Conservation (phyloP, 2,329 filamentous ascomycete genomes). For the Nannizzia gypsea region DNA sequence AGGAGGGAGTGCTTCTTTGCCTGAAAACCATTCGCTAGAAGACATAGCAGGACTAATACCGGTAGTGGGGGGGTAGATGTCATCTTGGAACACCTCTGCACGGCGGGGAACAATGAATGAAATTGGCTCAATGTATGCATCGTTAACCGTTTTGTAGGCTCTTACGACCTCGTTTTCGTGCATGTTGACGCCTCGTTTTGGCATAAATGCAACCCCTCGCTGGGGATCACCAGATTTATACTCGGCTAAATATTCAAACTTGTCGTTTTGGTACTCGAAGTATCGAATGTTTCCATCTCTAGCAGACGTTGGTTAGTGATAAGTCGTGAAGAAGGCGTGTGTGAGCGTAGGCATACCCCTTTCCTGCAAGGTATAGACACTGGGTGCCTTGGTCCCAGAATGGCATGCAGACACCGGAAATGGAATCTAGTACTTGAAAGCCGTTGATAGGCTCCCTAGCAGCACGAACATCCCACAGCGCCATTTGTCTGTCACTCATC, state of each 20-base stretch:
- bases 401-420: slow-evolving; percentile 96
- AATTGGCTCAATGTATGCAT: slow-evolving; percentile 86
- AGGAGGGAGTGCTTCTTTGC: slow-evolving; percentile 70
- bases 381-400: slow-evolving; percentile 98
- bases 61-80: slow-evolving; percentile 82
- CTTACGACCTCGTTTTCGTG: slow-evolving; percentile 95
- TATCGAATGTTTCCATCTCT: slow-evolving; percentile 98
- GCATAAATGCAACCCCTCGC: slow-evolving; percentile 84
- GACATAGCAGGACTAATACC: slow-evolving; percentile 72
- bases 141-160: slow-evolving; percentile 94
- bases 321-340: slow-evolving; percentile 11
- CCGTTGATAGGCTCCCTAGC: slow-evolving; percentile 72
- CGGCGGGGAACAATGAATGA: slow-evolving; percentile 93
- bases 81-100: slow-evolving; percentile 89
- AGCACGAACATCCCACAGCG: slow-evolving; percentile 83
- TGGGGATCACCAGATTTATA: slow-evolving; percentile 96
- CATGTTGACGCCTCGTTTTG: slow-evolving; percentile 87
- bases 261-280: slow-evolving; percentile 96
- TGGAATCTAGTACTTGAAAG: slow-evolving; percentile 83
- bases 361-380: slow-evolving; percentile 90
- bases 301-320: not conserved
- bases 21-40: slow-evolving; percentile 70
- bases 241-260: slow-evolving; percentile 93
- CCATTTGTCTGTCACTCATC: slow-evolving; percentile 96
- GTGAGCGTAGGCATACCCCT: slow-evolving; percentile 55